Base-by-base conservation (phyloP, 805 yeast genomes). In the Metschnikowia continentalis region DNA sequence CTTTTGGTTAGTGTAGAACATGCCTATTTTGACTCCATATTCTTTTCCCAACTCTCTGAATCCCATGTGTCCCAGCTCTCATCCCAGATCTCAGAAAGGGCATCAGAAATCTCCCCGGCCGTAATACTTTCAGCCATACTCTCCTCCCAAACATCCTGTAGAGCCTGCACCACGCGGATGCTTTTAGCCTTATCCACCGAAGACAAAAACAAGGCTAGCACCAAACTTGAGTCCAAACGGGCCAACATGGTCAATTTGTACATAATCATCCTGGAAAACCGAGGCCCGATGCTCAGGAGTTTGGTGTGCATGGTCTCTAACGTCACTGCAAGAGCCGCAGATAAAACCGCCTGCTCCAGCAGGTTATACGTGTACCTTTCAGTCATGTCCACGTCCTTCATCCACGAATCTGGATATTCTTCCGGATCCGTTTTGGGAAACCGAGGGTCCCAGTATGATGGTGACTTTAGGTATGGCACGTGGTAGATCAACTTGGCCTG, bases 401-500 rank as follows among this genome's bases (percentile, higher is more conserved):
- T 77, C 87, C 87, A 82, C 0, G 66, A 60, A 19, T 58, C 54
- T 22, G 47, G 39, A 55, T 65, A 61, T 37, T 69, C 69, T 1
- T 71, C 62, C 4, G 68, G 57, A 5, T 65, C 67, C 32, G 61
- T 61, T 11, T 65, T 48, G 6, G 70, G 55, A 55, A 74, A 75
- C 20, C 79, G 54, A 4, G 66, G 47, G 48, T 75, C 68, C 38
- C 66, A 55, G 2, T 67, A 61, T 22, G 73, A 67, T 0, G 86
- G 79, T 0, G 90, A 78, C 32, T 76, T 72, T 35, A 84, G 57
- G 53, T 79, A 81, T 0, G 91, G 91, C 7, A 84, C 74, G 42
- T 78, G 70, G 59, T 81, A 75, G 46, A 72, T 60, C 2, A 74
- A 50, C 1, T 63, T 55, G 57, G 49, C 58, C 54, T 47, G 60